Evolutionary conservation across 306 rosid genomes (phyloP), one percentile per base, ranked within the genome.

Genomic region (Alnus rubra): DNA sequence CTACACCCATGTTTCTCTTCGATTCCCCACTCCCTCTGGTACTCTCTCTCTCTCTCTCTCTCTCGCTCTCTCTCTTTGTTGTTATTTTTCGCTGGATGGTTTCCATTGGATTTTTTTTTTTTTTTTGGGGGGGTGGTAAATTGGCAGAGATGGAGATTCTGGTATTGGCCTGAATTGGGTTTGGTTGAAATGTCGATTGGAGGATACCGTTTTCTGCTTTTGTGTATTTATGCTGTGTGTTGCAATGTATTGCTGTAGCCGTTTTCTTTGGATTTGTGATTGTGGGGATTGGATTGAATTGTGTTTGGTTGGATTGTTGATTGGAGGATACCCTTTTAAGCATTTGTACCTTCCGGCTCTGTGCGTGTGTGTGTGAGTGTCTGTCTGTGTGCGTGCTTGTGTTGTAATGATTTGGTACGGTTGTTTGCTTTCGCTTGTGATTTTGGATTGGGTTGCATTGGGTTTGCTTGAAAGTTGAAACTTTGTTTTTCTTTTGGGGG

Each of bases 1-100:
- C 72, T 93, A 78, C 89, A 95, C 99, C 68, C 83, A 87, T 30
- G 97, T 85, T 31, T 85, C 96, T 74, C 86, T 95, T 72, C 96
- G 88, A 67, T 86, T 90, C 78, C 88, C 96, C 69, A 83, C 86
- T 83, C 88, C 92, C 79, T 84, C 92, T 19, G 96, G 97, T 90
- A 84, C 28, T 31, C 48, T 52, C 18, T 28, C 71, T 44, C 31
- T 60, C 42, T 42, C 75, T 16, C 78, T 72, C 72, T 54, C 53
- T 64, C 12, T 50, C 18, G 0, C 28, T 69, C 69, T 82, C 62
- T 82, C 74, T 73, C 49, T 13, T 39, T 53, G 42, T 31, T 55
- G 39, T 47, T 56, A 18, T 31, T 0, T 56, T 45, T 28, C 4
- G 55, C 59, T 51, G 62, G 47, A 55, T 71, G 4, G 48, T 15